Evolutionary conservation across 1,139 yeast species (phyloP).

Genomic region (Lodderomyces jiufengensis): DNA sequence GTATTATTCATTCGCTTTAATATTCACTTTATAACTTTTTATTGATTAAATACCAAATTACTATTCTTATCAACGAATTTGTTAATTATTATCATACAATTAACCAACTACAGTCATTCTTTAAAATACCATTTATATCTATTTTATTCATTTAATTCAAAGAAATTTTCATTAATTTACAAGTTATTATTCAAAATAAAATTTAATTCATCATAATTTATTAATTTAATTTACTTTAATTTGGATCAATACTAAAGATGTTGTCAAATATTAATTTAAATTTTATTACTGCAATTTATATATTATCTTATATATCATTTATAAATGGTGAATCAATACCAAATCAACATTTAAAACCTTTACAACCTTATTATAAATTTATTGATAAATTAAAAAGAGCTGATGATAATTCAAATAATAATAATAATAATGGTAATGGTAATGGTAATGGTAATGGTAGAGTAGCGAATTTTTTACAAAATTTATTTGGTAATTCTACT

Average conservation of each 20-base stretch:
- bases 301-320: constrained; percentile 9
- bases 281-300: constrained; percentile 10
- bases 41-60: no score
- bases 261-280: constrained; percentile 10
- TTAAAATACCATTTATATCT: constrained; percentile 1
- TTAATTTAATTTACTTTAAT: background rate
- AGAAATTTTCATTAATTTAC: no score
- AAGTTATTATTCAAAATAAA: no score
- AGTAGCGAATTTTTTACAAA: no score
- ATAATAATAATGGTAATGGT: constrained; percentile 2
- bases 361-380: background rate
- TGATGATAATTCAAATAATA: background rate
- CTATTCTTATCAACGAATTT: background rate
- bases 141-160: no score
- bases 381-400: constrained; percentile 1
- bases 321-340: constrained; percentile 5
- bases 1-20: constrained; percentile 2
- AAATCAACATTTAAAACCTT: constrained; percentile 1
- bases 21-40: background rate
- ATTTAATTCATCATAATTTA: no score
- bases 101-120: constrained; percentile 13
- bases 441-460: background rate
- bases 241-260: no score
- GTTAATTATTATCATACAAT: constrained; percentile 1
- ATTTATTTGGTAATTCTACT: background rate